Evolutionary conservation across 371 early-diverging fungal species (phyloP).

Genomic region (Haplosporangium sp.): DNA sequence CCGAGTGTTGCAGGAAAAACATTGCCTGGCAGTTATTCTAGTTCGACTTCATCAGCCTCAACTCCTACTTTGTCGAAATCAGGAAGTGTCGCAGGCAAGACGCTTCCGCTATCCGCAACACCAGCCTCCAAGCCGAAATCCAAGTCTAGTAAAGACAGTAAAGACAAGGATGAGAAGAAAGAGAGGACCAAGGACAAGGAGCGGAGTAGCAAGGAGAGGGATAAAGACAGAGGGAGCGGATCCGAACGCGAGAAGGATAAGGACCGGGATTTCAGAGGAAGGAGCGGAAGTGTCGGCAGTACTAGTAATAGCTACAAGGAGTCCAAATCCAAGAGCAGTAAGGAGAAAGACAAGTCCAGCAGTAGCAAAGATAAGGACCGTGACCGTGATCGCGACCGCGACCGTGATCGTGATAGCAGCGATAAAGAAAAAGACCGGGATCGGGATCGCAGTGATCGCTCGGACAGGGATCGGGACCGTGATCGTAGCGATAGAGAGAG

Average conservation of each 20-base stretch:
- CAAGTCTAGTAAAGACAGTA: constrained; percentile 38
- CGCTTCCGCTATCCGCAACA: constrained; percentile 17
- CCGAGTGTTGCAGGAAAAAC: constrained; percentile 27
- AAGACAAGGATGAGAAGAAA: constrained; percentile 36
- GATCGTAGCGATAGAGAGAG: constrained; percentile 12
- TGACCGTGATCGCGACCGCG: background rate
- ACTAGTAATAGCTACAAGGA: constrained; percentile 32
- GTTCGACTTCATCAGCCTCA: background rate
- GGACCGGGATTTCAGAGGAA: constrained; percentile 16
- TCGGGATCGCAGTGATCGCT: constrained; percentile 10
- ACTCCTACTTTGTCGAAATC: constrained; percentile 18
- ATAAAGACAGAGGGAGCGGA: constrained; percentile 14
- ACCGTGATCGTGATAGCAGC: constrained; percentile 14
- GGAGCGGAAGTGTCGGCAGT: constrained; percentile 3
- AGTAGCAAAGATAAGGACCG: constrained; percentile 18
- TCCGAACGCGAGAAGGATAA: constrained; percentile 22
- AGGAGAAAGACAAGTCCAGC: constrained; percentile 25
- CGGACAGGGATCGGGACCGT: background rate
- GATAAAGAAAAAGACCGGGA: constrained; percentile 20
- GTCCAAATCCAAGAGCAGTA: constrained; percentile 29
- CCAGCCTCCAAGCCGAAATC: constrained; percentile 36
- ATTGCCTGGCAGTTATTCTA: constrained; percentile 26
- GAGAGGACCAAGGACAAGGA: constrained; percentile 31
- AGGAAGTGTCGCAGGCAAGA: constrained; percentile 29
- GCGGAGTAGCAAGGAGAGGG: constrained; percentile 11